Base-by-base conservation (phyloP, 1,139 yeast genomes). In the Zygoascus sp. region DNA sequence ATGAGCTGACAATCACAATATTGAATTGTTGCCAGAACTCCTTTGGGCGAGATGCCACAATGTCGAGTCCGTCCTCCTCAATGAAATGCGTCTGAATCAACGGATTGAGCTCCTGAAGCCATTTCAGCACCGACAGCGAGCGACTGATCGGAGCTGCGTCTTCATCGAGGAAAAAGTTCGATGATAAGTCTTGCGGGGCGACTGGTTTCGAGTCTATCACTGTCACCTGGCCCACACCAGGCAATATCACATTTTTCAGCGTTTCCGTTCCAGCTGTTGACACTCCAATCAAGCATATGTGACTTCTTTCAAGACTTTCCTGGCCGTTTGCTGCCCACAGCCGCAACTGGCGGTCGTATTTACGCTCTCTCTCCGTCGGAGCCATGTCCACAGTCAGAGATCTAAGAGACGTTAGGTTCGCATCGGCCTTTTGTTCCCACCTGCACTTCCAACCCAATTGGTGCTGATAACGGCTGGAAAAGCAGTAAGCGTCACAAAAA, bases 241-340 rank as follows among this genome's bases (percentile, higher is more conserved):
- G 90, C 27, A 92, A 69, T 2, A 86, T 79, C 52, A 90, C 68
- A 62, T 89, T 88, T 68, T 90, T 90, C 49, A 86, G 64, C 11
- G 80, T 67, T 63, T 92, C 97, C 1, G 82, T 67, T 1, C 87
- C 82, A 0, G 80, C 70, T 0, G 81, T 64, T 1, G 80, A 71
- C 10, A 81, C 81, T 43, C 81, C 80, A 5, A 88, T 57, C 9
- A 88, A 64, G 48, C 88, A 77, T 2, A 89, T 73, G 50, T 76
- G 80, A 1, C 92, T 71, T 2, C 63, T 60, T 44, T 79, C 79
- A 30, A 92, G 70, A 2, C 74, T 72, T 6, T 67, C 56, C 59
- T 92, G 98, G 2, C 97, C 97, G 1, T 75, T 65, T 0, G 76
- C 59, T 0, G 88, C 92, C 98, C 98, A 92, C 16, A 92, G 69